Base-by-base conservation (phyloP, 805 yeast genomes). In the Lipomyces kockii region DNA sequence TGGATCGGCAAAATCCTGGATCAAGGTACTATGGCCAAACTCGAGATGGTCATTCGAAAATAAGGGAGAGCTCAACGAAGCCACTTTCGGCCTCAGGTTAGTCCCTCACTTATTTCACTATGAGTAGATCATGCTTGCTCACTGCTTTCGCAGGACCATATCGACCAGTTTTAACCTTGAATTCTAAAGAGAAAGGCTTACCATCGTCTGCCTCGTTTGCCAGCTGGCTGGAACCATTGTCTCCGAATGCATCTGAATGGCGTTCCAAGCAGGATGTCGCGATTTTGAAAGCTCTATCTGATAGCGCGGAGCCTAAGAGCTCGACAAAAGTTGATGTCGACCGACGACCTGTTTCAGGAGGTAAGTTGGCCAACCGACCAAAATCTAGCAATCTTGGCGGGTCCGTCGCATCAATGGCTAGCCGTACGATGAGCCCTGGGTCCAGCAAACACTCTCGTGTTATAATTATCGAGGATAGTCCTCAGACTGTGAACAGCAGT, bases 201-300 rank as follows among this genome's bases (percentile, higher is more conserved):
- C 8, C 35, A 8, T 39, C 61, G 9, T 46, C 61, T 7, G 17
- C 29, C 17, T 14, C 29, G 20, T 56, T 66, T 17, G 51, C 35
- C 55, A 37, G 58, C 14, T 27, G 56, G 7, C 57, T 70, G 12
- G 70, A 63, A 51, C 73, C 73, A 3, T 35, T 70, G 58, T 51
- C 71, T 9, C 72, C 72, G 14, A 60, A 39, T 7, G 51, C 71
- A 2, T 29, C 61, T 5, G 60, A 57, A 29, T 66, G 69, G 69
- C 43, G 51, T 5, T 14, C 14, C 7, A 52, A 52, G 34, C 55
- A 52, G 29, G 55, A 52, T 29, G 34, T 52, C 55, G 29, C 55
- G 17, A 25, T 52, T 14, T 12, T 52, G 55, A 22, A 25, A 29
- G 22, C 14, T 22, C 17, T 52, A 14, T 29, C 34, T 17, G 49